Conservation (phyloP, 2,329 filamentous ascomycete genomes). For the Magnaporthiopsis rhizophila region DNA sequence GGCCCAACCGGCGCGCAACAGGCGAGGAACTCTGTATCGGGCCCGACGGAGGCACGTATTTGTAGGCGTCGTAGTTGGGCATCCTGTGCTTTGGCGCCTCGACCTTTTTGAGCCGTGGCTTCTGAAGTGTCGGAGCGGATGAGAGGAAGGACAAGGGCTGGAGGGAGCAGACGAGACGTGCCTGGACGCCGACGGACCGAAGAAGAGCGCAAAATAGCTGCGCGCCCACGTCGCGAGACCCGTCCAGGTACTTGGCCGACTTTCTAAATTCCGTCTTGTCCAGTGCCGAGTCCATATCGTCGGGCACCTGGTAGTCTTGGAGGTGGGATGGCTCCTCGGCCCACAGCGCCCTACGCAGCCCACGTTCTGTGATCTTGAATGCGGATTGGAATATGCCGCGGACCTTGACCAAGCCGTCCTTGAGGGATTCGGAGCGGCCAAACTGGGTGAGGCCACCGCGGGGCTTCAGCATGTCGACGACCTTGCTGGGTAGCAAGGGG, state of each 20-base stretch:
- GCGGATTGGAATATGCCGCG: conserved; percentile 58
- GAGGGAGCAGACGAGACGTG: conserved; percentile 81
- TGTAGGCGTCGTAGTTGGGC: conserved; percentile 3
- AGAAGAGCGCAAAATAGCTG: conserved; percentile 87
- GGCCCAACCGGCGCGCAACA: conserved; percentile 40
- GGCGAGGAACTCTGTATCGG: conserved; percentile 22
- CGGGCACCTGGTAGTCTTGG: conserved; percentile 49
- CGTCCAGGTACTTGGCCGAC: conserved; percentile 61
- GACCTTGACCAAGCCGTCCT: conserved; percentile 67
- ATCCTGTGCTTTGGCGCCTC: conserved; percentile 16
- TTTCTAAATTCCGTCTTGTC: conserved; percentile 66
- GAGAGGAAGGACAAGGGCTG: conserved; percentile 68
- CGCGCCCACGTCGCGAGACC: conserved; percentile 82
- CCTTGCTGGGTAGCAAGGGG: conserved; percentile 57
- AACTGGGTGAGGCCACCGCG: conserved; percentile 62
- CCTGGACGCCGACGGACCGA: conserved; percentile 70
- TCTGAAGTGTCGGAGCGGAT: conserved; percentile 39
- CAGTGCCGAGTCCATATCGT: conserved; percentile 58
- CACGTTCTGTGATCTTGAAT: conserved; percentile 65
- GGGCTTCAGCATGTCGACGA: conserved; percentile 60
- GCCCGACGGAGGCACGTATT: conserved; percentile 17
- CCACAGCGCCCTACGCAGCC: conserved; percentile 67
- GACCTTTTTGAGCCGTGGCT: conserved; percentile 16
- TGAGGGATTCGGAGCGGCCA: conserved; percentile 65
- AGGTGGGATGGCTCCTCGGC: conserved; percentile 57